Base-by-base conservation (phyloP, 352 stramenopile species). In the Phytopythium kandeliae region DNA sequence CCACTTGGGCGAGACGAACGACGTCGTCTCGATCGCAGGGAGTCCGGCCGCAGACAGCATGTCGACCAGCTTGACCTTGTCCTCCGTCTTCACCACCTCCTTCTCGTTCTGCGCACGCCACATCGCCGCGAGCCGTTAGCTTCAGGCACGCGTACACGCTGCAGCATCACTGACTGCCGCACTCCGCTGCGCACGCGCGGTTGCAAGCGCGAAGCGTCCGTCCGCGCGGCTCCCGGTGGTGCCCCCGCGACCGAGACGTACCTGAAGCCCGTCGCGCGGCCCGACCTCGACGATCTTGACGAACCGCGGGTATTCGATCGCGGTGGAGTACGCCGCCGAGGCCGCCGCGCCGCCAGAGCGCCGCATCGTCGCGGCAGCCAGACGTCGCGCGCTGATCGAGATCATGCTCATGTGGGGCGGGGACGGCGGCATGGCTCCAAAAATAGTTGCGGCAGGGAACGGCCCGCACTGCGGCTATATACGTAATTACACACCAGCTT, bases 1-100 rank as follows among this genome's bases (percentile, higher is more conserved):
- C 93, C 95, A 98, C 65, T 98, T 98, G 19, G 93, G 90, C 9
- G 94, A 98, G 15, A 99, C 96, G 57, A 98, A 98, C 13, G 89
- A 83, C 43, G 92, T 97, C 7, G 89, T 76, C 69, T 99, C 96
- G 51, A 99, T 96, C 4, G 73, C 77, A 6, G 61, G 68, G 16
- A 97, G 75, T 1, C 96, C 96, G 16, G 95, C 87, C 4, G 90
- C 63, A 41, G 85, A 91, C 40, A 99, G 75, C 61, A 86, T 69
- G 40, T 97, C 78, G 62, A 98, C 94, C 13, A 98, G 60, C 52
- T 81, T 65, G 15, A 98, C 74, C 63, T 98, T 98, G 53, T 96
- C 68, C 10, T 82, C 57, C 5, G 88, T 97, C 21, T 82, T 77
- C 25, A 99, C 77, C 22, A 86, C 40, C 17, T 67, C 73, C 49